Conservation (phyloP, 768 basidiomycete genomes). For the Pleurotus tuoliensis region DNA sequence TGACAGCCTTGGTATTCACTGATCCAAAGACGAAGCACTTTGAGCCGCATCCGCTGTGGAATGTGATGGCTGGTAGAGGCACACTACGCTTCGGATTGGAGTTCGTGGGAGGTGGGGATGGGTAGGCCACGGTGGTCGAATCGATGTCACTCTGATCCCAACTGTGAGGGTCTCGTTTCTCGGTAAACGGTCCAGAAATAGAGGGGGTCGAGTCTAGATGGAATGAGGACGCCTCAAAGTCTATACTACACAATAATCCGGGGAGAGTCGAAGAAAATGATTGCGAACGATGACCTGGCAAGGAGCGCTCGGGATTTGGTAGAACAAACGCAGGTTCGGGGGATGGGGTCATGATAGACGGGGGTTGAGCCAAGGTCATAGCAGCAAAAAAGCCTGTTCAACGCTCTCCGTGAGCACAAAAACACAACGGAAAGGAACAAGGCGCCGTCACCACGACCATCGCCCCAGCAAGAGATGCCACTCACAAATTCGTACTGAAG, state of each 20-base stretch:
- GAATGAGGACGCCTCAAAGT: neutral
- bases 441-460: conserved; percentile 5
- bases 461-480: neutral
- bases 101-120: conserved; percentile 24
- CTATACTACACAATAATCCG: conserved; percentile 6
- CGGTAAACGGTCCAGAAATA: neutral
- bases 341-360: conserved; percentile 7
- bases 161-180: conserved; percentile 8
- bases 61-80: conserved; percentile 16
- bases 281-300: conserved; percentile 6
- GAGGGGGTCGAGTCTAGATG: neutral
- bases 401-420: neutral
- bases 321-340: neutral
- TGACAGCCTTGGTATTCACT: neutral
- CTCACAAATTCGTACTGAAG: conserved; percentile 7
- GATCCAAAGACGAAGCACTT: neutral
- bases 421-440: neutral
- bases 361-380: neutral
- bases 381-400: conserved; percentile 2
- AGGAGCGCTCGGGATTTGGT: conserved; percentile 4
- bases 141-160: conserved; percentile 11
- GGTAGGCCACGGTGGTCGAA: conserved; percentile 5
- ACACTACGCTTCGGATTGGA: conserved; percentile 23
- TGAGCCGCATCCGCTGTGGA: conserved; percentile 5
- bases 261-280: neutral